Conservation (phyloP, 805 yeast species). For the Zygosaccharomyces bailii region DNA sequence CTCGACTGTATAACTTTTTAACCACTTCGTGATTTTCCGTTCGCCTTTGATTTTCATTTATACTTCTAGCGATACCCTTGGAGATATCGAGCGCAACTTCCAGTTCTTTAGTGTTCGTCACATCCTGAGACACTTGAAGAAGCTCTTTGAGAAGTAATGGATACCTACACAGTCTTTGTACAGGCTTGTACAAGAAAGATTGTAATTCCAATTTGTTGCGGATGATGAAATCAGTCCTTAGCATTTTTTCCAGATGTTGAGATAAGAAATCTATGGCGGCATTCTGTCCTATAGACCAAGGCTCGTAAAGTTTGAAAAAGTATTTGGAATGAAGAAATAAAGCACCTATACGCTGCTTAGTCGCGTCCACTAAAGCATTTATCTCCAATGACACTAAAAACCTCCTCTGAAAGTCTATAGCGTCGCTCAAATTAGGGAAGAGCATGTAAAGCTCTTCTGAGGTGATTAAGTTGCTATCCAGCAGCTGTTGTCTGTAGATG, state of each 20-base stretch:
- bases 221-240: conserved; percentile 59
- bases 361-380: conserved; percentile 69
- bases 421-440: conserved; percentile 79
- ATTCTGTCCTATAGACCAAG: conserved; percentile 89
- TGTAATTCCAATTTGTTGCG: conserved; percentile 88
- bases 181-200: conserved; percentile 86
- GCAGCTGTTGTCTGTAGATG: conserved; percentile 64
- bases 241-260: conserved; percentile 41
- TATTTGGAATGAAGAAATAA: conserved; percentile 80
- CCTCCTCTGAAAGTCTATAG: conserved; percentile 89
- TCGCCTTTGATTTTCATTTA: conserved; percentile 90
- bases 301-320: conserved; percentile 85
- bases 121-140: conserved; percentile 55
- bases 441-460: conserved; percentile 76
- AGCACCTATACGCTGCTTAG: conserved; percentile 83
- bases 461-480: conserved; percentile 61
- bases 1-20: conserved; percentile 66
- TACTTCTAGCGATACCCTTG: conserved; percentile 78
- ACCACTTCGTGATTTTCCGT: conserved; percentile 78
- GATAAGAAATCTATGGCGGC: conserved; percentile 79
- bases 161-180: conserved; percentile 93
- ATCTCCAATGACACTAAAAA: conserved; percentile 86
- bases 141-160: conserved; percentile 79
- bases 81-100: conserved; percentile 66
- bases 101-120: conserved; percentile 60